A percentile compares a stretch with the other conserved stretches of the same genome.
phyloP scores from a whole-genome alignment of 176 grass and related monocot genomes.

The Hsuehochloa calcarea region DNA sequence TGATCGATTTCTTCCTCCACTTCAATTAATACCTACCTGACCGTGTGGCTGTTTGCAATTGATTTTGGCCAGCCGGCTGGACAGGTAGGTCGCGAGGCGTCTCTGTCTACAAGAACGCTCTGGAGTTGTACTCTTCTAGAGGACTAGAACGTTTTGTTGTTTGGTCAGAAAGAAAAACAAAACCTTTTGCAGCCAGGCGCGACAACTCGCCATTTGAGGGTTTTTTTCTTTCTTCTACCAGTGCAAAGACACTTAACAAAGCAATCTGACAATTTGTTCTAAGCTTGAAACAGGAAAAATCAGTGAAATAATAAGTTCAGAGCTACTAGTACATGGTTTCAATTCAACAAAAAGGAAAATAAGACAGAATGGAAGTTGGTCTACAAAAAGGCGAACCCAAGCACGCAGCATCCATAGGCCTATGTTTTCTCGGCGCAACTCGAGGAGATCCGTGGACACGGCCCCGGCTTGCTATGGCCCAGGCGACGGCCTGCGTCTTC shows the following conservation, averaged over 20 bases:
- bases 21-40: not conserved
- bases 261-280: not conserved
- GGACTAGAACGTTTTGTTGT: not conserved
- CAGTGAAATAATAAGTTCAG: not conserved
- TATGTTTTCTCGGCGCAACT: too few relatives aligned
- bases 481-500: too few relatives aligned
- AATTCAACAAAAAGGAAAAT: not conserved
- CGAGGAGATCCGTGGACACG: too few relatives aligned
- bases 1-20: not conserved
- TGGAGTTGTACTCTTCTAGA: not conserved
- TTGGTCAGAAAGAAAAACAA: not conserved
- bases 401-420: too few relatives aligned
- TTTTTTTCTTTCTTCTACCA: not conserved
- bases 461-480: too few relatives aligned
- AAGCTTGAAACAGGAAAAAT: too few relatives aligned
- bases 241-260: not conserved
- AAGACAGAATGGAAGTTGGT: too few relatives aligned
- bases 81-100: not conserved
- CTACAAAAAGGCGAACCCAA: too few relatives aligned
- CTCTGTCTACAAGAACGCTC: not conserved
- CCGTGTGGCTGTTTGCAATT: not conserved
- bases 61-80: not conserved
- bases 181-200: not conserved
- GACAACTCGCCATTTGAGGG: not conserved
- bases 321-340: not conserved